These are phyloP conservation scores for Caulochytrium protostelioides DNA, from an alignment of 371 early-diverging fungal species.

Conservation along the genomic window DNA sequence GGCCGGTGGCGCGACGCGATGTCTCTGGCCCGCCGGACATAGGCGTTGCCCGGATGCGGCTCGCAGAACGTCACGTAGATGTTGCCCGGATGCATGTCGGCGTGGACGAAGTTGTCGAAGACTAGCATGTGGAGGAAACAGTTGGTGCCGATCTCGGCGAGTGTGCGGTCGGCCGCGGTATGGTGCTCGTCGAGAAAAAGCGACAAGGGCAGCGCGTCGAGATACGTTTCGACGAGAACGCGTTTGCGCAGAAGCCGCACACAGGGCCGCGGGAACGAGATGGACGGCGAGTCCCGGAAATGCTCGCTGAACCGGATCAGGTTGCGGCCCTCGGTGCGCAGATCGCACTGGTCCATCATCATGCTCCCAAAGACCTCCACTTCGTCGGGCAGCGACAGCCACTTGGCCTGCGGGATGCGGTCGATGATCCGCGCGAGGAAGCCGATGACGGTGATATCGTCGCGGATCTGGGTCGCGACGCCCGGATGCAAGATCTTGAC, in stretches of 20 bases:
- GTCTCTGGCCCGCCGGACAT: neutral
- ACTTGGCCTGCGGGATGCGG: constrained; percentile 48
- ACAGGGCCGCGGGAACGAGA: constrained; percentile 51
- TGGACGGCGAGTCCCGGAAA: constrained; percentile 26
- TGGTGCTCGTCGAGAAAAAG: constrained; percentile 34
- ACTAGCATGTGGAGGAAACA: constrained; percentile 51
- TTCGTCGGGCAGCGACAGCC: constrained; percentile 71
- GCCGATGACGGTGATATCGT: constrained; percentile 60
- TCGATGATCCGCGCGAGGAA: constrained; percentile 41
- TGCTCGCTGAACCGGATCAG: constrained; percentile 40
- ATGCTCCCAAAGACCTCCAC: constrained; percentile 66
- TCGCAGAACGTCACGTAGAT: constrained; percentile 66
- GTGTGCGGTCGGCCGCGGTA: neutral
- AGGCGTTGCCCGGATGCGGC: no score
- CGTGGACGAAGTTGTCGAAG: constrained; percentile 77
- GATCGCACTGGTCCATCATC: constrained; percentile 77
- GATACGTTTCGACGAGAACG: constrained; percentile 64
- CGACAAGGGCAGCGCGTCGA: constrained; percentile 49
- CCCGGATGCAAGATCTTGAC: constrained; percentile 86
- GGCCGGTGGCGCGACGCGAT: no score
- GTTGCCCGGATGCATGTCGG: constrained; percentile 86
- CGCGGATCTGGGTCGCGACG: constrained; percentile 37
- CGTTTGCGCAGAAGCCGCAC: constrained; percentile 32
- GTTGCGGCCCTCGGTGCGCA: constrained; percentile 61
- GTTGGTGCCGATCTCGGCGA: neutral